Conservation (phyloP, 2,329 filamentous ascomycete species). For the Pyricularia pennisetigena region DNA sequence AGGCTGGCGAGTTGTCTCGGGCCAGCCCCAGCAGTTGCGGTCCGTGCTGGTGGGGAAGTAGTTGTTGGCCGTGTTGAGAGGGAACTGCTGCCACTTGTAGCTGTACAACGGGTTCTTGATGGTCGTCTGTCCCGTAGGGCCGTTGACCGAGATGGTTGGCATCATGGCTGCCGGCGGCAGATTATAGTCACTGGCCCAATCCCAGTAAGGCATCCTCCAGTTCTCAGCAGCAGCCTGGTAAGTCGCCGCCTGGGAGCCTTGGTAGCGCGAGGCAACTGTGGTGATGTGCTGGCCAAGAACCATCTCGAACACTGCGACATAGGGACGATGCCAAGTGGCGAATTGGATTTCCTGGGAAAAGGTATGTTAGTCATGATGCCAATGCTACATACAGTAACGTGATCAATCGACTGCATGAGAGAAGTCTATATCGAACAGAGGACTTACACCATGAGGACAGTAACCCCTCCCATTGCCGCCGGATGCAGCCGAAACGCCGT, state of each 20-base stretch:
- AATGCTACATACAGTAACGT: too few species aligned
- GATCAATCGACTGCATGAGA: too few species aligned
- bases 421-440: slow-evolving; percentile 4
- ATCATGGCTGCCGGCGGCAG: slow-evolving; percentile 22
- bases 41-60: slow-evolving; percentile 5
- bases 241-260: slow-evolving; percentile 16
- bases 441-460: slow-evolving; percentile 23
- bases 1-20: slow-evolving; percentile 1
- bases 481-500: slow-evolving; percentile 15
- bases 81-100: slow-evolving; percentile 35
- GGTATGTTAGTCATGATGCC: neutral
- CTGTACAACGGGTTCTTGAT: slow-evolving; percentile 35
- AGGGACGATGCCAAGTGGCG: slow-evolving; percentile 41
- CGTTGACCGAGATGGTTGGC: slow-evolving; percentile 7
- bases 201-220: slow-evolving; percentile 39
- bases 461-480: slow-evolving; percentile 22
- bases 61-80: slow-evolving; percentile 13
- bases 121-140: slow-evolving; percentile 10
- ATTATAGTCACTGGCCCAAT: slow-evolving; percentile 30
- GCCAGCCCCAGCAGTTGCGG: slow-evolving; percentile 2
- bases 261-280: slow-evolving; percentile 32
- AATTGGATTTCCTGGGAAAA: slow-evolving; percentile 26
- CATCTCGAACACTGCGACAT: slow-evolving; percentile 42
- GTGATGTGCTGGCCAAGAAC: slow-evolving; percentile 31
- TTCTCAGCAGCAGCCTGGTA: slow-evolving; percentile 31